A percentile compares a stretch with the other conserved stretches of the same genome.
These are phyloP conservation scores for Paramecium sexaurelia DNA, from an alignment of 73 alveolate genomes.

Conservation along the genomic window DNA sequence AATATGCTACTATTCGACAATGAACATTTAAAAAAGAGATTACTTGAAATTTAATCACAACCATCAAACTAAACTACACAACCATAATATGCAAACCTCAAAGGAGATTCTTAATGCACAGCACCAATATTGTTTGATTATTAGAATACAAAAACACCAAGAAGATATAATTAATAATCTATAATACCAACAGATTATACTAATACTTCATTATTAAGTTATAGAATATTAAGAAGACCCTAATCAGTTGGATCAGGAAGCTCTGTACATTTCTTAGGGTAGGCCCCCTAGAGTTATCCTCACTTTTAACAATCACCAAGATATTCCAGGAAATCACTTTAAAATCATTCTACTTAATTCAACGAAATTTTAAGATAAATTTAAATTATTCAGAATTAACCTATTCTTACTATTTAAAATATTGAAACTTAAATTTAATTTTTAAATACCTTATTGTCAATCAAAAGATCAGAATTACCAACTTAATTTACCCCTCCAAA, in stretches of 20 bases:
- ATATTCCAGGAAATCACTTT: background rate
- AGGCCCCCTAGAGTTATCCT: background rate
- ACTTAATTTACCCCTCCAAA: background rate
- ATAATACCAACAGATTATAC: background rate
- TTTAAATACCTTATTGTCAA: background rate
- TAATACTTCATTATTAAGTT: background rate
- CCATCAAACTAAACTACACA: background rate
- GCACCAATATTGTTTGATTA: background rate
- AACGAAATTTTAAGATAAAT: background rate
- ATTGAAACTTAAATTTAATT: background rate
- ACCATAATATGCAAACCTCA: background rate
- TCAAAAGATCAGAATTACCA: background rate
- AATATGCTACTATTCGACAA: background rate
- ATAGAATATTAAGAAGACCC: background rate
- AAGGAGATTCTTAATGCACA: constrained; percentile 8
- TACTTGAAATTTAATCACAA: background rate
- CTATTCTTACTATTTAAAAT: background rate
- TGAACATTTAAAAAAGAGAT: constrained; percentile 34
- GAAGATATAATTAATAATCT: background rate
- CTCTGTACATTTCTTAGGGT: background rate
- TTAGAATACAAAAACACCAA: background rate
- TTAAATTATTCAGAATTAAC: background rate
- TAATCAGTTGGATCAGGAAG: constrained; percentile 15
- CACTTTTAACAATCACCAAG: background rate
- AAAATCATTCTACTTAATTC: background rate